Base-by-base conservation (phyloP, 164 flowering plant species). In the Amborella trichopoda region DNA sequence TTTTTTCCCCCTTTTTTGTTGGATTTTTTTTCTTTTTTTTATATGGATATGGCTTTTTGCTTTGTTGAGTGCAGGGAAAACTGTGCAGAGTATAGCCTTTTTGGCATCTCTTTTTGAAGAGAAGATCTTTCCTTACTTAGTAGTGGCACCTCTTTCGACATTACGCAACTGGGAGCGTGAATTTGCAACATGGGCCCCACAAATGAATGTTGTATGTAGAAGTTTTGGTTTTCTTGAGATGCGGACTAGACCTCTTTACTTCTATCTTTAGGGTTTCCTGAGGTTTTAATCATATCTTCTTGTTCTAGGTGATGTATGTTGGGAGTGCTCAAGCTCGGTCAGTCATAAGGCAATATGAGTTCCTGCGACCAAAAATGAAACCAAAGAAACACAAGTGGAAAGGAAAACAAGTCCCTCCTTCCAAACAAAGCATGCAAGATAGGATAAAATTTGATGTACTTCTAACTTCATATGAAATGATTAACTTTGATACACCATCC, bases 101-200 rank as follows among this genome's bases (percentile, higher is more conserved):
- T 55, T 93, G 41, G 96, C 96, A 40, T 87, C 99, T 44, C 79
- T 82, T 44, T 79, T 49, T 53, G 83, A 74, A 54, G 96, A 80
- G 24, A 65, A 59, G n/a, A 3, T 75, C 16, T 53, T 27, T 55
- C 96, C 99, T 25, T 78, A 78, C 72, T 64, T 93, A 62, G 99
- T 93, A 26, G 77, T 93, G 20, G 99, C 99, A 21, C 99, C 99
- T 33, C 86, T 93, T 45, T 93, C 99, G 45, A 93, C 99, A 28
- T 50, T 93, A 55, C 76, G 96, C 46, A 93, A 93, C 58, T 93
- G 99, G 96, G 99, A 93, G 50, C 90, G 99, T 45, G 99, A 93
- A 69, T 93, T 93, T 67, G 91, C 99, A 33, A 78, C 80, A 19
- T 93, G 99, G 99, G 99, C 99, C 11, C 99, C 99, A 39, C 99